A percentile compares a stretch with the other conserved stretches of the same genome.
Conservation (phyloP, 2,329 filamentous ascomycete genomes). For the Domatiomyces globalis region DNA sequence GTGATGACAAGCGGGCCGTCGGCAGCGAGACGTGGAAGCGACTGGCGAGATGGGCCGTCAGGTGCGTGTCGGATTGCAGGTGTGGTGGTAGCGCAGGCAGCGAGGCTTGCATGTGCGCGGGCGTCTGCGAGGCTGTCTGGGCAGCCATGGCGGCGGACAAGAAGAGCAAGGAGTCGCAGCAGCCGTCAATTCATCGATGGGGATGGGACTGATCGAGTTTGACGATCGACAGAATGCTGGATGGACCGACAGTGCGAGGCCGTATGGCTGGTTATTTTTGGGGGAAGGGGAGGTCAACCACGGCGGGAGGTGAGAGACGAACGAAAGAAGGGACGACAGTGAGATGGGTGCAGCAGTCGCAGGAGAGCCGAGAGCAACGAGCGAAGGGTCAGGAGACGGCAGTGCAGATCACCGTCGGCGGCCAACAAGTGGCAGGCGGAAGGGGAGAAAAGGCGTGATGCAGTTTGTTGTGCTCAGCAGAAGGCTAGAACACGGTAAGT, state of each 20-base stretch:
- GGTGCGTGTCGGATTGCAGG: conserved; percentile 38
- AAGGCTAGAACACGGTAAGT: neutral
- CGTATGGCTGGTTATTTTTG: neutral
- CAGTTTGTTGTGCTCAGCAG: neutral
- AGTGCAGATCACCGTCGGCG: neutral
- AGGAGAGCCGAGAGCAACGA: neutral
- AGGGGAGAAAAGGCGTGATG: neutral
- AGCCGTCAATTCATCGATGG: neutral
- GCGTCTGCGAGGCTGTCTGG: conserved; percentile 13
- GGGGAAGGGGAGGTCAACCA: too few species aligned
- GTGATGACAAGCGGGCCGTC: conserved; percentile 76
- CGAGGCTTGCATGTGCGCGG: conserved; percentile 64
- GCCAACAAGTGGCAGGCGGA: neutral
- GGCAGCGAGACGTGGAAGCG: conserved; percentile 78
- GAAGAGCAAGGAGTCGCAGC: neutral
- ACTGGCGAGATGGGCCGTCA: conserved; percentile 38
- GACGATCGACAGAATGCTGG: neutral
- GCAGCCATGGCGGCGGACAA: conserved; percentile 22
- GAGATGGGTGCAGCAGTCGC: neutral
- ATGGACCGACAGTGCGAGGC: neutral
- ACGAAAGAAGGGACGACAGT: neutral
- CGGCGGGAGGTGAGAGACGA: neutral
- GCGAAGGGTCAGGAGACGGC: neutral
- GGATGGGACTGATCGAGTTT: neutral
- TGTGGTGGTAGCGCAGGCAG: conserved; percentile 73